These are phyloP conservation scores for Heritiera littoralis DNA, from an alignment of 345 rosid genomes.

Conservation along the genomic window DNA sequence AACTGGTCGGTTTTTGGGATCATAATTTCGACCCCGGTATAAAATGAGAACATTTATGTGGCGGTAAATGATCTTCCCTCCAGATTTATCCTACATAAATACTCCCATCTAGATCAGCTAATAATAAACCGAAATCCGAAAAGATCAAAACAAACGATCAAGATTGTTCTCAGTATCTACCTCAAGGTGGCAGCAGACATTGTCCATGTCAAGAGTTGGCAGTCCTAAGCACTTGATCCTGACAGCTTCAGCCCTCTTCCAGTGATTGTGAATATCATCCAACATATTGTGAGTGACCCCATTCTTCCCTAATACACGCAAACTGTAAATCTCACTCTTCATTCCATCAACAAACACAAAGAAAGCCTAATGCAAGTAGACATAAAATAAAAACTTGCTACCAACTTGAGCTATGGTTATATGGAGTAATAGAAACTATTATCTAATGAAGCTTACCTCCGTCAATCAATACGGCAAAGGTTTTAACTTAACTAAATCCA, in stretches of 20 bases:
- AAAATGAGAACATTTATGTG: constrained; percentile 68
- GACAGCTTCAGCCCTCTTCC: constrained; percentile 88
- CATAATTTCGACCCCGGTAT: constrained; percentile 76
- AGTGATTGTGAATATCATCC: constrained; percentile 88
- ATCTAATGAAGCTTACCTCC: neutral
- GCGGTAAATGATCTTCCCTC: constrained; percentile 67
- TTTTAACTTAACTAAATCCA: neutral
- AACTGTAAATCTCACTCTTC: neutral
- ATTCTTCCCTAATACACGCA: constrained; percentile 52
- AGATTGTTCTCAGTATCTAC: constrained; percentile 32
- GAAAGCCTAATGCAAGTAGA: constrained; percentile 8
- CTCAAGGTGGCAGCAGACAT: constrained; percentile 84
- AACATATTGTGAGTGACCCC: constrained; percentile 95
- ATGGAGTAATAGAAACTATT: neutral
- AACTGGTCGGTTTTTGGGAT: constrained; percentile 60
- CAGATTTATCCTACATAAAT: constrained; percentile 69
- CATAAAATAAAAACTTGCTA: neutral
- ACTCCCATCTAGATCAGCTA: constrained; percentile 37
- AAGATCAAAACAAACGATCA: constrained; percentile 3
- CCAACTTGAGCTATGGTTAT: neutral
- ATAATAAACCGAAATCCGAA: neutral
- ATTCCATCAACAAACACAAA: neutral
- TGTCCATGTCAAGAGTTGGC: constrained; percentile 93
- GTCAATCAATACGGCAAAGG: neutral
- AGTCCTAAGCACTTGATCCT: constrained; percentile 94